phyloP scores from a whole-genome alignment of 2,329 filamentous ascomycete genomes.

The Ophiostoma sp. region DNA sequence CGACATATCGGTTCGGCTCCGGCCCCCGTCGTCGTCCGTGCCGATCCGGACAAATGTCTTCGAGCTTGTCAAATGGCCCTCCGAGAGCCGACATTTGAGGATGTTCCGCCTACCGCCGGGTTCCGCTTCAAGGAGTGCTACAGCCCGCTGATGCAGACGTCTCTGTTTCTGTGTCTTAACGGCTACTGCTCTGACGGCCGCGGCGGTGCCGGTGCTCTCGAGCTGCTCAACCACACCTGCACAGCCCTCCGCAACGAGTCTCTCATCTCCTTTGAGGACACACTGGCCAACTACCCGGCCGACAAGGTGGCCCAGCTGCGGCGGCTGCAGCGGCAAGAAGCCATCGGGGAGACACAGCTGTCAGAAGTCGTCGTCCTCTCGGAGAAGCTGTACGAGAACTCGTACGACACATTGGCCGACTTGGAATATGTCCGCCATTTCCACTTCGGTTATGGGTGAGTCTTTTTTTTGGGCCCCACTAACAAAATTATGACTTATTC shows the following conservation, averaged over 20 bases:
- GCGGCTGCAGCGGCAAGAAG: conserved; percentile 37
- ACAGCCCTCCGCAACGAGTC: conserved; percentile 28
- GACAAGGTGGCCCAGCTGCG: conserved; percentile 38
- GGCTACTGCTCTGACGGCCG: conserved; percentile 37
- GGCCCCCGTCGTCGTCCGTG: conserved; percentile 8
- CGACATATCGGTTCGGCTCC: conserved; percentile 3
- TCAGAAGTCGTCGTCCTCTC: conserved; percentile 41
- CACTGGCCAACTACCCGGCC: conserved; percentile 40
- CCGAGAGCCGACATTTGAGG: conserved; percentile 9
- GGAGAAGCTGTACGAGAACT: conserved; percentile 37
- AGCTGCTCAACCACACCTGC: conserved; percentile 42
- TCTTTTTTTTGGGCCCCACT: neutral
- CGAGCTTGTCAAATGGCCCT: conserved; percentile 25
- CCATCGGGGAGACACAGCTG: conserved; percentile 27
- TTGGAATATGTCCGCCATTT: conserved; percentile 38
- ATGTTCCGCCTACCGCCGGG: conserved; percentile 9
- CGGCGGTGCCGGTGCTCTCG: conserved; percentile 33
- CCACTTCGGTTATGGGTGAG: conserved; percentile 44
- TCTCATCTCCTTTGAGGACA: conserved; percentile 38
- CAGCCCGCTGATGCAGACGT: conserved; percentile 25
- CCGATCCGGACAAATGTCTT: conserved; percentile 14
- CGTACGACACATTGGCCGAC: conserved; percentile 45
- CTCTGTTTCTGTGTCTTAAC: conserved; percentile 42
- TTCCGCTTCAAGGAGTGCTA: conserved; percentile 22
- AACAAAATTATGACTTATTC: too few species aligned